These are phyloP conservation scores for Xylariaceae sp. DNA, from an alignment of 2,329 filamentous ascomycete species.

Conservation along the genomic window DNA sequence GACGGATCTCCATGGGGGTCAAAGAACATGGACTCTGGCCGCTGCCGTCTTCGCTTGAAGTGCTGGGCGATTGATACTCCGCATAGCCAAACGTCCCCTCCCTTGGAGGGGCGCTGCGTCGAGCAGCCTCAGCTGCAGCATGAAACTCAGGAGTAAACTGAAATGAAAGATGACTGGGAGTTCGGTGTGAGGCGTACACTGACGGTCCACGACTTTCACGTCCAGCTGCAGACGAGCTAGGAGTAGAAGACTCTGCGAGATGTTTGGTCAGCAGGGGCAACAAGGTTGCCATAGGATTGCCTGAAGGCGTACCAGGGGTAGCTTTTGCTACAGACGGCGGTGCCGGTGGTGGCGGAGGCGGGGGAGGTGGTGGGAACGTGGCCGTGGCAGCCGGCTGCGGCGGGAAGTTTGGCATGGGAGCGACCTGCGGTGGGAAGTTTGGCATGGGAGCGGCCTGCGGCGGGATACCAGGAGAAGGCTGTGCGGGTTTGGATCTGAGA, in stretches of 20 bases:
- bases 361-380: no score
- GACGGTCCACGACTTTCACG: constrained; percentile 35
- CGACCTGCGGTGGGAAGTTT: background rate
- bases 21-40: constrained; percentile 8
- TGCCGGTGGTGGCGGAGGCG: no score
- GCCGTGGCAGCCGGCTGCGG: constrained; percentile 2
- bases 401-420: constrained; percentile 9
- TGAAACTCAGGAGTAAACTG: background rate
- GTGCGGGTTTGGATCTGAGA: constrained; percentile 19
- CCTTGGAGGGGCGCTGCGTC: no score
- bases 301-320: constrained; percentile 21
- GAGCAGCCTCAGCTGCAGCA: no score
- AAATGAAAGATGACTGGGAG: background rate
- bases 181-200: constrained; percentile 41
- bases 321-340: constrained; percentile 1
- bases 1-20: constrained; percentile 37
- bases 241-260: constrained; percentile 16
- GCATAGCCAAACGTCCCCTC: no score
- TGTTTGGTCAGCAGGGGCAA: constrained; percentile 15
- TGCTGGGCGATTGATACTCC: background rate
- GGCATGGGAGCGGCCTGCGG: background rate
- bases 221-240: constrained; percentile 23
- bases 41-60: constrained; percentile 30
- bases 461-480: background rate
- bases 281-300: background rate